Evolutionary conservation across 1,284 basidiomycete species (phyloP).

Genomic region (Puccinia novopanici): DNA sequence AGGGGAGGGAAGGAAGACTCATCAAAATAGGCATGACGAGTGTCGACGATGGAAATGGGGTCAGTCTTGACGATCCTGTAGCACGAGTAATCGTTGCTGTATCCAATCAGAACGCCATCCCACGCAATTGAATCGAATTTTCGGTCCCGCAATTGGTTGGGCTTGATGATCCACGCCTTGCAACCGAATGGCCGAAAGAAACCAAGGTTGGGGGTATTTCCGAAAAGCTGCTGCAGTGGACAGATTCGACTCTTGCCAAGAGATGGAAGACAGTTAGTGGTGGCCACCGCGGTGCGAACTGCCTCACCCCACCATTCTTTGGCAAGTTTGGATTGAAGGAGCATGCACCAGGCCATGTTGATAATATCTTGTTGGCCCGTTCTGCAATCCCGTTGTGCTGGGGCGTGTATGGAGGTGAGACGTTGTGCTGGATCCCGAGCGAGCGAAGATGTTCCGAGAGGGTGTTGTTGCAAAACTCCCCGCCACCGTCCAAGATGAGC

Average conservation of each 20-base stretch:
- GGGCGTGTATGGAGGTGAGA: neutral
- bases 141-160: neutral
- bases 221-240: neutral
- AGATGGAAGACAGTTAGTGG: slow-evolving; percentile 1
- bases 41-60: neutral
- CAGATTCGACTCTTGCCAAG: neutral
- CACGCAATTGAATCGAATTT: neutral
- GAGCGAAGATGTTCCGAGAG: no score
- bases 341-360: neutral
- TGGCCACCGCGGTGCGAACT: neutral
- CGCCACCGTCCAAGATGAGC: neutral
- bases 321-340: neutral
- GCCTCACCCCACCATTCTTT: slow-evolving; percentile 2
- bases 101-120: neutral
- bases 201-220: neutral
- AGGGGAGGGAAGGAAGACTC: neutral
- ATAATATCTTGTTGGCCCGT: no score
- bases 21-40: neutral
- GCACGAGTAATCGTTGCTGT: neutral
- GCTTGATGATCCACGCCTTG: neutral
- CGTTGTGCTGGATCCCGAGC: neutral
- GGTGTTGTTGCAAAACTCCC: neutral
- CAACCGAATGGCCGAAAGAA: neutral
- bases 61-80: neutral
- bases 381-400: slow-evolving; percentile 14